Conservation (phyloP, 192 early-diverging fungal species). For the Umbelopsis sp. region DNA sequence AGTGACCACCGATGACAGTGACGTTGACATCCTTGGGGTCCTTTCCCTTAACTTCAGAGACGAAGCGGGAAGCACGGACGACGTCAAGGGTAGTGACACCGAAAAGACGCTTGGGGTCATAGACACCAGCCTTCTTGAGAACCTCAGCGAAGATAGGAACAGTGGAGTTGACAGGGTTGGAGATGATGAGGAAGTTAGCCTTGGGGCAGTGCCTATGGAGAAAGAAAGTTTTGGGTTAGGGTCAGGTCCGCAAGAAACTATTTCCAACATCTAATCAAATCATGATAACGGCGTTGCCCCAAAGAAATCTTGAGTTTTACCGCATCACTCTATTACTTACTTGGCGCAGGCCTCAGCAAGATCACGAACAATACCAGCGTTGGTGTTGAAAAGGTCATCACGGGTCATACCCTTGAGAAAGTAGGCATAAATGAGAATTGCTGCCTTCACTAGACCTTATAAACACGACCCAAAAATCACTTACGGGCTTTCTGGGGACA, state of each 20-base stretch:
- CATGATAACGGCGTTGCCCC: neutral
- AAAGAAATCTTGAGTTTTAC: neutral
- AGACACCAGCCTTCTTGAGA: slow-evolving; percentile 87
- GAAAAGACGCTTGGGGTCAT: slow-evolving; percentile 83
- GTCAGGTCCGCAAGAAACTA: slow-evolving; percentile 12
- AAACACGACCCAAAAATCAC: neutral
- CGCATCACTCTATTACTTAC: slow-evolving; percentile 38
- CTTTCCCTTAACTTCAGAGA: slow-evolving; percentile 73
- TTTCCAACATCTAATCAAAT: slow-evolving; percentile 9
- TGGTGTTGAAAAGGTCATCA: slow-evolving; percentile 98
- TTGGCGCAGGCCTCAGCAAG: slow-evolving; percentile 80
- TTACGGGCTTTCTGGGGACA: slow-evolving; percentile 90
- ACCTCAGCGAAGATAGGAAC: slow-evolving; percentile 96
- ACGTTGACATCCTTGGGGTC: slow-evolving; percentile 73
- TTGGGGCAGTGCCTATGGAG: slow-evolving; percentile 69
- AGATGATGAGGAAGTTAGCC: slow-evolving; percentile 87
- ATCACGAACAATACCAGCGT: slow-evolving; percentile 90
- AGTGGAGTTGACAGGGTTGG: slow-evolving; percentile 98
- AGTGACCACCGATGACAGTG: slow-evolving; percentile 92
- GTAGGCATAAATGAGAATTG: neutral
- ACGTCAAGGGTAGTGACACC: slow-evolving; percentile 95
- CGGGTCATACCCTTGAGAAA: slow-evolving; percentile 84
- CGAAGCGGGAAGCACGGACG: slow-evolving; percentile 92
- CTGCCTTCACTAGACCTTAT: too few relatives aligned
- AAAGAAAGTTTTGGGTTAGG: slow-evolving; percentile 5